Evolutionary conservation across 495 filamentous ascomycete species (phyloP).

Genomic region (Xylaria venustula): DNA sequence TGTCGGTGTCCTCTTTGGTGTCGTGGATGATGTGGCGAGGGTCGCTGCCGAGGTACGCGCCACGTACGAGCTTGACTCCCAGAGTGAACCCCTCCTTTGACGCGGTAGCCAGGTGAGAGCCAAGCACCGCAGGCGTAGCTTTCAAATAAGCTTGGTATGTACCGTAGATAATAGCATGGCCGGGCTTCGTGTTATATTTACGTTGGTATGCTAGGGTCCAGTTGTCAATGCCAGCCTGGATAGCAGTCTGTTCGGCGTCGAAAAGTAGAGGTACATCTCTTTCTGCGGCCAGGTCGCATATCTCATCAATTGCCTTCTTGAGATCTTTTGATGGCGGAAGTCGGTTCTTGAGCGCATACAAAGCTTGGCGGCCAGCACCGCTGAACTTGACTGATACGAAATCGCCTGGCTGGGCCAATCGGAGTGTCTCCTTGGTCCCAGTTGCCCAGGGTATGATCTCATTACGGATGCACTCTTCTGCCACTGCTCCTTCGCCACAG

Average conservation of each 20-base stretch:
- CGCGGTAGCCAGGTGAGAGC: constrained; percentile 65
- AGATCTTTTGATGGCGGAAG: constrained; percentile 61
- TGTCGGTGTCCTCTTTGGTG: constrained; percentile 74
- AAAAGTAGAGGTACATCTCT: constrained; percentile 76
- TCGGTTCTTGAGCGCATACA: constrained; percentile 59
- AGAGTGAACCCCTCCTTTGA: constrained; percentile 69
- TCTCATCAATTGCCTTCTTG: constrained; percentile 64
- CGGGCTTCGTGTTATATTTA: constrained; percentile 64
- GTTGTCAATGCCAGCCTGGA: constrained; percentile 80
- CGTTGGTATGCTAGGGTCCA: constrained; percentile 82
- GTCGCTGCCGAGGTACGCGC: constrained; percentile 83
- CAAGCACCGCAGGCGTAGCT: constrained; percentile 62
- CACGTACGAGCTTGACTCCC: constrained; percentile 88
- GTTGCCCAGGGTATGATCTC: constrained; percentile 73
- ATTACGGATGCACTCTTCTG: constrained; percentile 46
- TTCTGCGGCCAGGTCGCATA: constrained; percentile 73
- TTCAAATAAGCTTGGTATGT: constrained; percentile 81
- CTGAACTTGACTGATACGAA: constrained; percentile 92
- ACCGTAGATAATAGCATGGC: constrained; percentile 60
- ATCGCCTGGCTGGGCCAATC: constrained; percentile 70
- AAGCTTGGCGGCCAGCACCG: constrained; percentile 79
- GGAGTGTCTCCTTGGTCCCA: constrained; percentile 74
- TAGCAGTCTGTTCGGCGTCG: constrained; percentile 81
- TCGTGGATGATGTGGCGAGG: constrained; percentile 75
- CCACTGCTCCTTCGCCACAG: constrained; percentile 28